Conservation (phyloP, 345 rosid genomes). For the Viola odorata region DNA sequence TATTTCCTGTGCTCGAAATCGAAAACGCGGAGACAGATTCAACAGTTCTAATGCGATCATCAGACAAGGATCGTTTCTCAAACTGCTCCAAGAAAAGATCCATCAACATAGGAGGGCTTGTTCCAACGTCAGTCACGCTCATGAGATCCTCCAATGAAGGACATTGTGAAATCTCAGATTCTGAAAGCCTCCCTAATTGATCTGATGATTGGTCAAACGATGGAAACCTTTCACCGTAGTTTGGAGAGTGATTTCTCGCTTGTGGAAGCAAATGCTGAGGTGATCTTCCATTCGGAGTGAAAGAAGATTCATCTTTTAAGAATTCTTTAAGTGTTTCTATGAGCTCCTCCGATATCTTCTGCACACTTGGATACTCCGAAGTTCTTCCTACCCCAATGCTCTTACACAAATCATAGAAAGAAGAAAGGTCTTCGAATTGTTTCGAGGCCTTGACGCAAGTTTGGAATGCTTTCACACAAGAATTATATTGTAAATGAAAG, state of each 20-base stretch:
- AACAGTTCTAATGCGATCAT: conserved; percentile 10
- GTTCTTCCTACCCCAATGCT: conserved; percentile 53
- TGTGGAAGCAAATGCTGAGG: conserved; percentile 23
- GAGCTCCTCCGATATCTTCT: conserved; percentile 65
- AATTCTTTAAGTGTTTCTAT: conserved; percentile 71
- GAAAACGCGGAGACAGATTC: conserved; percentile 31
- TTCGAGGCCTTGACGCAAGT: conserved; percentile 54
- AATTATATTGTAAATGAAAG: conserved; percentile 59
- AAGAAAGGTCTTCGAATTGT: conserved; percentile 61
- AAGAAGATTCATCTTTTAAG: conserved; percentile 65
- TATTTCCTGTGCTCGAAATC: conserved; percentile 18
- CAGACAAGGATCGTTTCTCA: conserved; percentile 20
- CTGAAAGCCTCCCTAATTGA: conserved; percentile 24
- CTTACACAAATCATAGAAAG: conserved; percentile 53
- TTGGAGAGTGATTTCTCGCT: conserved; percentile 6
- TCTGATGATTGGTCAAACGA: conserved; percentile 23
- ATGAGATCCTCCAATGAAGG: conserved; percentile 54
- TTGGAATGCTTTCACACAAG: conserved; percentile 57
- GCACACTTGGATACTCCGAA: conserved; percentile 77
- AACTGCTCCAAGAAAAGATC: conserved; percentile 30
- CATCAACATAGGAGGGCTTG: conserved; percentile 14
- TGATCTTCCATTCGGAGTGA: conserved; percentile 27
- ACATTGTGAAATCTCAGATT: conserved; percentile 37
- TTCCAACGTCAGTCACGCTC: conserved; percentile 31
- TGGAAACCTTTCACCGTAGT: conserved; percentile 21